Base-by-base conservation (phyloP, 495 filamentous ascomycete genomes). In the Xylaria sp. region DNA sequence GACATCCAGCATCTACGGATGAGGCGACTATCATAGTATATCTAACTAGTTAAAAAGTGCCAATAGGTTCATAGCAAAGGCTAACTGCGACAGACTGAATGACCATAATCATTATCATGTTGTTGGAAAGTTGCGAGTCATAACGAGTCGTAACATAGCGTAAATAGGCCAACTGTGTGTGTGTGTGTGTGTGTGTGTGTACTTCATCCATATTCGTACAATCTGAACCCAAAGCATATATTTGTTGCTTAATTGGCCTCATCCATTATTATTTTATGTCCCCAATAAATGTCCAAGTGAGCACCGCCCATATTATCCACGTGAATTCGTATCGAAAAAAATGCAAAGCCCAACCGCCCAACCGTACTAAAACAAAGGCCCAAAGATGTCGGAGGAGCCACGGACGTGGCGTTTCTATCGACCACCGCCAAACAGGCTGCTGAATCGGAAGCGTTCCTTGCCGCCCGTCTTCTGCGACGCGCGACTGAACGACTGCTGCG, bases 401-500 rank as follows among this genome's bases (percentile, higher is more conserved):
- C 12, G 40, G 44, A 1, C 4, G 63, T 26, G 65, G 7, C 31
- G 59, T 37, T 29, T 17, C 46, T 59, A 72, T 73, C 67, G 71
- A 48, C 58, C 71, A 11, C 71, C 70, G 31, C 77, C 72, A 44
- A 77, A 77, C 43, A 79, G 48, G 63, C n/a, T 67, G 46, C 77
- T 79, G 48, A 79, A 79, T 0, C 77, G 75, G 59, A 79, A 79
- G 6, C 75, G 74, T n/a, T 75, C 72, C 21, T 75, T 75, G 17
- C 64, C 53, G 29, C 37, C 70, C 48, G 71, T 64, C 71, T 77
- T 77, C 50, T 77, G 77, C 19, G 77, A 79, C 2, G 68, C 62
- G 24, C 75, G 71, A 5, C 77, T 72, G 41, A 79, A 79, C 2
- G 77, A 79, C 63, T 79, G 77, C 68, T 79, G 77, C n/a, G 77